phyloP scores from a whole-genome alignment of 2,329 filamentous ascomycete species.

The Ceratocystis papillata region DNA sequence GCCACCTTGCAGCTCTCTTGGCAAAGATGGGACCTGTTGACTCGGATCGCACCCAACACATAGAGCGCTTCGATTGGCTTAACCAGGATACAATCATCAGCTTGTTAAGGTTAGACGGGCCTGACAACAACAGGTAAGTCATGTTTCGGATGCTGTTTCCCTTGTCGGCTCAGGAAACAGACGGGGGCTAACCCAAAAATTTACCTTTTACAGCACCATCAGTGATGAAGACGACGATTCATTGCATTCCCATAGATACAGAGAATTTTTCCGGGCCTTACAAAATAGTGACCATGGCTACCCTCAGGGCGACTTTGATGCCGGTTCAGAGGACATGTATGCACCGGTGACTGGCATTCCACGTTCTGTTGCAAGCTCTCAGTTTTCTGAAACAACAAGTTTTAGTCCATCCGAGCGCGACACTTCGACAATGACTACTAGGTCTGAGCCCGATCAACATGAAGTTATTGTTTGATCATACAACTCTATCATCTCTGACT shows the following conservation, averaged over 20 bases:
- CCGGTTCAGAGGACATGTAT: not conserved
- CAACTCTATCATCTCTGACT: not conserved
- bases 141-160: not conserved
- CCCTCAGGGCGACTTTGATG: conserved; percentile 1
- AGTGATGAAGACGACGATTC: conserved; percentile 8
- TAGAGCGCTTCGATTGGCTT: conserved; percentile 22
- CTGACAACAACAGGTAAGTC: conserved; percentile 9
- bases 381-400: not conserved
- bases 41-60: not conserved
- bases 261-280: not conserved
- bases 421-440: not conserved
- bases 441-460: not conserved
- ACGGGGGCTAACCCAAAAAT: not conserved
- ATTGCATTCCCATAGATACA: not conserved
- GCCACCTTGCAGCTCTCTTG: conserved; percentile 12
- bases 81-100: conserved; percentile 5
- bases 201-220: not conserved
- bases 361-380: conserved; percentile 7
- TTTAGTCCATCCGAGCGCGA: not conserved
- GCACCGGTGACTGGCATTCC: not conserved
- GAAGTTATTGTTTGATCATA: not conserved
- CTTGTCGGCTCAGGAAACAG: conserved; percentile 1
- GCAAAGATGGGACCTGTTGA: conserved; percentile 17
- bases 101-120: conserved; percentile 1
- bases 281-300: not conserved